These are phyloP conservation scores for Tolypocladium sp. DNA, from an alignment of 2,329 filamentous ascomycete species.

Conservation along the genomic window DNA sequence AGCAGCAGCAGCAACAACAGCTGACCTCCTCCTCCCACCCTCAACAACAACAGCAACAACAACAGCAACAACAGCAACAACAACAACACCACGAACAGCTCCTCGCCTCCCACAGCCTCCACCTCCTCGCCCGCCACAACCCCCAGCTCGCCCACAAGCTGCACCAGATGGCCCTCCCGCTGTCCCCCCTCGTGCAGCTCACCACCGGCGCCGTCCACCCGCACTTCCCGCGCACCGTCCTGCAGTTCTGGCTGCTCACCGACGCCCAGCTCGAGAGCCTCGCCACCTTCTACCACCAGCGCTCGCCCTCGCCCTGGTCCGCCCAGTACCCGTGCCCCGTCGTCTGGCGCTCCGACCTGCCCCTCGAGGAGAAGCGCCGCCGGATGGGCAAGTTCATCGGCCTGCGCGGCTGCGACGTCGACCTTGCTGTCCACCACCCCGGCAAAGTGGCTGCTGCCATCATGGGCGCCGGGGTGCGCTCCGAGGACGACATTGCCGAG, in stretches of 20 bases:
- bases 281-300: slow-evolving; percentile 66
- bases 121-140: slow-evolving; percentile 20
- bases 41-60: background rate
- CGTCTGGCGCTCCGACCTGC: slow-evolving; percentile 44
- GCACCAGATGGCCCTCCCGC: slow-evolving; percentile 52
- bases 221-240: slow-evolving; percentile 54
- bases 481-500: slow-evolving; percentile 38
- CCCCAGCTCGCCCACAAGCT: slow-evolving; percentile 53
- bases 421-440: background rate
- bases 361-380: slow-evolving; percentile 58
- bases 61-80: background rate
- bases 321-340: slow-evolving; percentile 60
- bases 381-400: slow-evolving; percentile 69
- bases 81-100: slow-evolving; percentile 20
- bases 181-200: slow-evolving; percentile 59
- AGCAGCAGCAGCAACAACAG: slow-evolving; percentile 1
- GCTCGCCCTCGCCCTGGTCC: slow-evolving; percentile 44
- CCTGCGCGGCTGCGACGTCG: slow-evolving; percentile 43
- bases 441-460: background rate
- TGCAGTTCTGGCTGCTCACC: slow-evolving; percentile 67
- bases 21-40: too few species aligned
- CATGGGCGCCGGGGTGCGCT: slow-evolving; percentile 19
- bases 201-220: slow-evolving; percentile 54
- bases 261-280: slow-evolving; percentile 61
- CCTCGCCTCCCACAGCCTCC: slow-evolving; percentile 19